phyloP scores from a whole-genome alignment of 2,329 filamentous ascomycete genomes.

The Aulographum hederae region DNA sequence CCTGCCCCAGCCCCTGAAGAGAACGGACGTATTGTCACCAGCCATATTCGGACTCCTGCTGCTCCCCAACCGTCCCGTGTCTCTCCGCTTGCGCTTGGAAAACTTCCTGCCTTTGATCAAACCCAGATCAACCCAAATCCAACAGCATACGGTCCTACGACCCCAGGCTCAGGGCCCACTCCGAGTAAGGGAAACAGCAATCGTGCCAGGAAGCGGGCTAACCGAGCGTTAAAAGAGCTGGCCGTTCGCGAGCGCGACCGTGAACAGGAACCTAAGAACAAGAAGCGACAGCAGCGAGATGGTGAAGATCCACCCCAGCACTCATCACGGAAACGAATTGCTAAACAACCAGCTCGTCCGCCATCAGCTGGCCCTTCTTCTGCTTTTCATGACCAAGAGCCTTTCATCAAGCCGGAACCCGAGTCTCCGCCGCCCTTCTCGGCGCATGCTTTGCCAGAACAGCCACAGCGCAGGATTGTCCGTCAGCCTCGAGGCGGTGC shows the following conservation, averaged over 20 bases:
- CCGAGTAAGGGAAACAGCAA: not conserved
- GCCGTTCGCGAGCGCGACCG: too few relatives aligned
- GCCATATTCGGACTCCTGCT: slow-evolving; percentile 53
- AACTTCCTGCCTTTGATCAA: slow-evolving; percentile 33
- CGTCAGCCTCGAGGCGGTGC: slow-evolving; percentile 17
- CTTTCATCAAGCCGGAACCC: slow-evolving; percentile 44
- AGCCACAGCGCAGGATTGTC: slow-evolving; percentile 20
- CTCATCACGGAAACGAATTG: not conserved
- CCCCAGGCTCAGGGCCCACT: not conserved
- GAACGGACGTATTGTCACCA: slow-evolving; percentile 38
- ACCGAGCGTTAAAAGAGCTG: not conserved
- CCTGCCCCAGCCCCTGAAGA: not conserved
- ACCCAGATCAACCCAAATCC: slow-evolving; percentile 8
- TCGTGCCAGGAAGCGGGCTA: not conserved
- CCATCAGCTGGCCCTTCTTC: slow-evolving; percentile 9
- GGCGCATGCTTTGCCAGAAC: slow-evolving; percentile 15
- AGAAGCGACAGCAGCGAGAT: not conserved
- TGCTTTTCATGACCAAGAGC: too few relatives aligned
- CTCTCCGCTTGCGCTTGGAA: slow-evolving; percentile 35
- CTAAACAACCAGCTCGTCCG: not conserved
- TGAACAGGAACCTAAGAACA: too few relatives aligned
- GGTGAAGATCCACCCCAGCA: not conserved
- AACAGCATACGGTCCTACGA: not conserved
- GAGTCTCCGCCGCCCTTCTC: slow-evolving; percentile 40
- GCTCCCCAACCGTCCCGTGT: slow-evolving; percentile 61